phyloP scores from a whole-genome alignment of 208 protist genomes.

The Sergeia podlipaevii region DNA sequence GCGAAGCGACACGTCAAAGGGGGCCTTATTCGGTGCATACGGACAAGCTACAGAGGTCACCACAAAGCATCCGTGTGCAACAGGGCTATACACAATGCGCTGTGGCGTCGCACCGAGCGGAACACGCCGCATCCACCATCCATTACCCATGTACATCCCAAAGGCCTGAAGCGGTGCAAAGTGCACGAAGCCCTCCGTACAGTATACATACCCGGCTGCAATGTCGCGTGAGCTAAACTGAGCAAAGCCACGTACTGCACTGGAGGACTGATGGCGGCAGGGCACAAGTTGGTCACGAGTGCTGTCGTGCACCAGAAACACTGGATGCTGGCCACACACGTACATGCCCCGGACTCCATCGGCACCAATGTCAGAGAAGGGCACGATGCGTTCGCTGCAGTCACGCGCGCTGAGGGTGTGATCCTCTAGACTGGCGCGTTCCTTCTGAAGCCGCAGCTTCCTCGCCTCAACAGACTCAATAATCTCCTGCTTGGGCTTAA shows the following conservation, averaged over 20 bases:
- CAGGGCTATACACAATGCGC: slow-evolving; percentile 66
- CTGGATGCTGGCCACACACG: slow-evolving; percentile 80
- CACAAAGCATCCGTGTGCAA: slow-evolving; percentile 64
- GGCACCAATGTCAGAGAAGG: slow-evolving; percentile 40
- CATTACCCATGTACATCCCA: slow-evolving; percentile 27
- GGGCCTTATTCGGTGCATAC: slow-evolving; percentile 57
- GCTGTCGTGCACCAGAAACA: slow-evolving; percentile 71
- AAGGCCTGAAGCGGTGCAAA: slow-evolving; percentile 70
- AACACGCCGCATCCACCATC: slow-evolving; percentile 75
- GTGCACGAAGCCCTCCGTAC: slow-evolving; percentile 72
- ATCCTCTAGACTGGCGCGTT: slow-evolving; percentile 46
- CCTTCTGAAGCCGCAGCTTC: slow-evolving; percentile 48
- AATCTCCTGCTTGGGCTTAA: slow-evolving; percentile 53
- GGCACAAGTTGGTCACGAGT: slow-evolving; percentile 38
- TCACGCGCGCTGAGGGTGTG: slow-evolving; percentile 60
- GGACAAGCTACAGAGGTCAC: slow-evolving; percentile 57
- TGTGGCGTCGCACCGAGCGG: slow-evolving; percentile 79
- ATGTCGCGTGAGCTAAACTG: slow-evolving; percentile 55
- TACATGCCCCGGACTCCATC: slow-evolving; percentile 63
- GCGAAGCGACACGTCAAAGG: slow-evolving; percentile 81
- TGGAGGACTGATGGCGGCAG: slow-evolving; percentile 51
- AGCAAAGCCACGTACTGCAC: slow-evolving; percentile 69
- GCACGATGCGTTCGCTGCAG: slow-evolving; percentile 60
- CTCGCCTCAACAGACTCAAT: slow-evolving; percentile 79
- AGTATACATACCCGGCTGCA: slow-evolving; percentile 69